phyloP scores from a whole-genome alignment of 1,139 yeast species.

The Scheffersomyces insectosa region DNA sequence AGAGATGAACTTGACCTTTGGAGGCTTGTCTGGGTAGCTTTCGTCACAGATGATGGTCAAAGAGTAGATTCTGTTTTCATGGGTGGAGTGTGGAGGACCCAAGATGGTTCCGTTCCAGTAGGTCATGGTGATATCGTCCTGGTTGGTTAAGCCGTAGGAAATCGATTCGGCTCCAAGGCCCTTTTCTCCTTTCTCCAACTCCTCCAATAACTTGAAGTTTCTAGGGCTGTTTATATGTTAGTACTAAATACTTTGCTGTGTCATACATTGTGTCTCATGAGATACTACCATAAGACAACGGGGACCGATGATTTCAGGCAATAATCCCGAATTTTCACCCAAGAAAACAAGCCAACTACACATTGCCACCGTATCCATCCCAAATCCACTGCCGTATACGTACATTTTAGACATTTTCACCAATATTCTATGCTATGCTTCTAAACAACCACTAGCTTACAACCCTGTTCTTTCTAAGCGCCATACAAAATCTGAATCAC shows the following conservation, averaged over 20 bases:
- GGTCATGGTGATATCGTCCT: slow-evolving; percentile 89
- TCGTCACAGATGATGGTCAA: slow-evolving; percentile 80
- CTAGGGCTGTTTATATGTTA: slow-evolving; percentile 62
- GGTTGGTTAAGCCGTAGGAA: slow-evolving; percentile 86
- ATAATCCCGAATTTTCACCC: no score
- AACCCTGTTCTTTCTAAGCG: no score
- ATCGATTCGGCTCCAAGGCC: slow-evolving; percentile 97
- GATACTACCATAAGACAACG: no score
- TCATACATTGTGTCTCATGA: no score
- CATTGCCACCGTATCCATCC: no score
- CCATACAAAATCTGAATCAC: no score
- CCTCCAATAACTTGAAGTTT: slow-evolving; percentile 90
- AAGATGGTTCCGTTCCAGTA: slow-evolving; percentile 94
- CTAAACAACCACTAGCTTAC: no score
- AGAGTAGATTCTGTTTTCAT: slow-evolving; percentile 91
- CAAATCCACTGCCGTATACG: no score
- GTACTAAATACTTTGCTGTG: slow-evolving; percentile 6
- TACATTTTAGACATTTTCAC: no score
- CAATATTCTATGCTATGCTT: no score
- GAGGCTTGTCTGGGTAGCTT: slow-evolving; percentile 87
- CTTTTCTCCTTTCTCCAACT: slow-evolving; percentile 96
- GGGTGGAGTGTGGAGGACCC: slow-evolving; percentile 95
- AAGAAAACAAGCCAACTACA: no score
- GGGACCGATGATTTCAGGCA: no score
- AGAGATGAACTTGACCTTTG: slow-evolving; percentile 74